Percentiles rank a stretch among this genome's conserved stretches.
phyloP scores from a whole-genome alignment of 106 monocot genomes.

The Dactylorhiza incarnata region DNA sequence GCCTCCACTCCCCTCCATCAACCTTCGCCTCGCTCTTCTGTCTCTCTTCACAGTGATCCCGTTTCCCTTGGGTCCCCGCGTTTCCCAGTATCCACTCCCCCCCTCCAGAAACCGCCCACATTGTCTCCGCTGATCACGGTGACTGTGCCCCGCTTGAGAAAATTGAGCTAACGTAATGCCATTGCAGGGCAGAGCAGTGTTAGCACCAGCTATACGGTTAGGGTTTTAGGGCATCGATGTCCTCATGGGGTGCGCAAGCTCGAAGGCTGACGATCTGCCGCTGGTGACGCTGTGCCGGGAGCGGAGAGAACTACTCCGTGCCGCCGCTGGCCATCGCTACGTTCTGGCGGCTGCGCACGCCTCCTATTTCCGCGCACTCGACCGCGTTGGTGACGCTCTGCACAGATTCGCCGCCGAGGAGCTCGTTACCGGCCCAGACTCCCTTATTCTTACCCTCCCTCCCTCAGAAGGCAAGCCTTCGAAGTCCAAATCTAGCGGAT shows the following conservation, averaged over 20 bases:
- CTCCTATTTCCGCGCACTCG: slow-evolving; percentile 59
- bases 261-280: slow-evolving; percentile 41
- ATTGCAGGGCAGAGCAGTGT: neutral
- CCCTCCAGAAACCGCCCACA: neutral
- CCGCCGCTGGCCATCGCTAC: slow-evolving; percentile 44
- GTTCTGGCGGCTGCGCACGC: slow-evolving; percentile 56
- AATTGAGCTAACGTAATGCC: neutral
- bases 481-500: slow-evolving; percentile 5
- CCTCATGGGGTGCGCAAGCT: slow-evolving; percentile 69
- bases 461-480: slow-evolving; percentile 34
- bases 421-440: slow-evolving; percentile 22
- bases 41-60: neutral
- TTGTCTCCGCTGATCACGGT: neutral
- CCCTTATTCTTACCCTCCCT: slow-evolving; percentile 59
- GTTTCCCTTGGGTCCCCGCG: neutral
- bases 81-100: neutral
- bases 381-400: slow-evolving; percentile 54
- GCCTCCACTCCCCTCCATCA: neutral
- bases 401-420: slow-evolving; percentile 59
- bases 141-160: neutral
- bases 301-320: slow-evolving; percentile 58
- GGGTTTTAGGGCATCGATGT: slow-evolving; percentile 12
- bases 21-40: neutral
- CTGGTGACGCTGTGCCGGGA: slow-evolving; percentile 58
- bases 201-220: slow-evolving; percentile 7